Conservation (phyloP, 75 land plant species). For the Sequoia sempervirens region DNA sequence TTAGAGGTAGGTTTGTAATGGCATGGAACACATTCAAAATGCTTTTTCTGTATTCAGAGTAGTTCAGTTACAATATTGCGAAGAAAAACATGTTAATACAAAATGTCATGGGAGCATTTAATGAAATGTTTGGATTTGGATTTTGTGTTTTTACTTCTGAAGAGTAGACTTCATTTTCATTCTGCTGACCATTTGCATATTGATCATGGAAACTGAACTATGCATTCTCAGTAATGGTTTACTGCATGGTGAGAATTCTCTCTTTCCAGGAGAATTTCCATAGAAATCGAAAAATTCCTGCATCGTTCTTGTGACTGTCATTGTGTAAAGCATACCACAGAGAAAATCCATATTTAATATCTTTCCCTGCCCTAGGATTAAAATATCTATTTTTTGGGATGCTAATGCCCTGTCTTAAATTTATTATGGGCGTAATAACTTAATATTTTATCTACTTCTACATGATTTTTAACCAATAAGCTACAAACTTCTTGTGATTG, state of each 20-base stretch:
- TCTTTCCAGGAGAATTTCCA: too few relatives aligned
- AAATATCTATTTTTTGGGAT: not conserved
- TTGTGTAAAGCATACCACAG: too few relatives aligned
- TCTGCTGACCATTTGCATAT: not conserved
- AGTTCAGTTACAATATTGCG: not conserved
- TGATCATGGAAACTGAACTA: not conserved
- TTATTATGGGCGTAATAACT: not conserved
- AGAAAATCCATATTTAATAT: not conserved
- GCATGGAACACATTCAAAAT: not conserved
- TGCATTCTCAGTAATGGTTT: not conserved
- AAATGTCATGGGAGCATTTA: not conserved
- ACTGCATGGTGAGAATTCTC: too few relatives aligned
- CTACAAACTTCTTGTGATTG: not conserved
- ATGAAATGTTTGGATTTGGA: slow-evolving; percentile 1
- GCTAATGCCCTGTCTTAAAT: not conserved
- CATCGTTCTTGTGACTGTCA: too few relatives aligned
- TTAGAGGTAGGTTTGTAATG: slow-evolving; percentile 32
- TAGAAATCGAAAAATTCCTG: too few relatives aligned
- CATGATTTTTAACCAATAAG: not conserved
- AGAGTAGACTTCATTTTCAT: not conserved
- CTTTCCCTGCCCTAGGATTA: not conserved
- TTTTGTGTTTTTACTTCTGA: not conserved
- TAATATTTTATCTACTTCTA: not conserved
- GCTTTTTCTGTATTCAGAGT: not conserved
- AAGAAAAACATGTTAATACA: not conserved